Base-by-base conservation (phyloP, 192 early-diverging fungal species). In the Mycoemilia scoparia region DNA sequence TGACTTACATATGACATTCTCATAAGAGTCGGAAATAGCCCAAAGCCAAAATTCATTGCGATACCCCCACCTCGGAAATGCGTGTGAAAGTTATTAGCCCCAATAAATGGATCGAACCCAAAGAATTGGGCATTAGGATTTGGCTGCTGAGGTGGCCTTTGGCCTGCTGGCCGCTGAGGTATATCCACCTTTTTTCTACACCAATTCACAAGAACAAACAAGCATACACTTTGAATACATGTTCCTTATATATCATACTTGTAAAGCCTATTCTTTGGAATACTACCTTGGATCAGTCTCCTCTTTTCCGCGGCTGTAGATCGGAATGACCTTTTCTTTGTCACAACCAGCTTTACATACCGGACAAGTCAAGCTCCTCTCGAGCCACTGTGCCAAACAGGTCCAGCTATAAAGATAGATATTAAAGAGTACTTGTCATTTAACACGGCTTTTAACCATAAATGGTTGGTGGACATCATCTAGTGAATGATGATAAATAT, bases 271-370 rank as follows among this genome's bases (percentile, higher is more conserved):
- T n/a, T n/a, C n/a, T n/a, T 45, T 46, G 15, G 51, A 24, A 16
- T 55, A 48, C 5, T 46, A 42, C 18, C 63, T 56, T 35, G 82
- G 82, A 39, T 84, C 82, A 38, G 70, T 69, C 30, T 70, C 69
- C 39, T 82, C 75, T 41, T 68, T 70, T 18, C 82, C 82, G 20
- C 82, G 70, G 14, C 79, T 79, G 39, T 84, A 84, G 20, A 84
- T 67, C 0, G 82, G 82, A 39, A 84, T 82, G 14, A 84, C 77
- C 41, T 84, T 82, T 24, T 82, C 77, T 41, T 75, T 73, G 13
- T 74, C 77, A 51, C 79, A 82, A 22, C 82, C 82, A 1, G 79
- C 82, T 49, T 85, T 85, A 39, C 82, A 85, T 10, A 85, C 79
- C 4, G 82, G 82, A 31, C 82, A 85, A 1, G 75, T 72, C 16